These are phyloP conservation scores for Pouteria glomerata DNA, from an alignment of 148 eudicot species.

Conservation along the genomic window DNA sequence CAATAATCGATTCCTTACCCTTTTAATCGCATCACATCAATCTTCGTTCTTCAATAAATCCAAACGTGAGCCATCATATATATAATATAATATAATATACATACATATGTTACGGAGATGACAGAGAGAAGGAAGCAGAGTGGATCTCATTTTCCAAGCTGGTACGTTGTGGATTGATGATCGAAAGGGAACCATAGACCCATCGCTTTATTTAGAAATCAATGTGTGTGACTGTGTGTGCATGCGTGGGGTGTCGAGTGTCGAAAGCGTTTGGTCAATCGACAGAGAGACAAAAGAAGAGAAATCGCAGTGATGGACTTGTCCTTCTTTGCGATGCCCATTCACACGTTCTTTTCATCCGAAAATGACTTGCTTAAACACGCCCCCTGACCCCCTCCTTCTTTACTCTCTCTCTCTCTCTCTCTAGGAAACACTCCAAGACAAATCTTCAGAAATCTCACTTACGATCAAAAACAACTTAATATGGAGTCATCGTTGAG, in stretches of 20 bases:
- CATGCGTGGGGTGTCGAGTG: neutral
- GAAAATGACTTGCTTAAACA: neutral
- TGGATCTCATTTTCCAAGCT: neutral
- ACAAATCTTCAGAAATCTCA: neutral
- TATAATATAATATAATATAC: no score
- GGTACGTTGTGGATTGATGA: neutral
- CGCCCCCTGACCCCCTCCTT: no score
- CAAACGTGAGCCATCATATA: conserved; percentile 11
- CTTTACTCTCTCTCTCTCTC: conserved; percentile 13
- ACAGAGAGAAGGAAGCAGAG: conserved; percentile 6
- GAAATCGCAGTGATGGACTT: neutral
- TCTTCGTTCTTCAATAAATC: conserved; percentile 17
- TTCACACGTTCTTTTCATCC: neutral
- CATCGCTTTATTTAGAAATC: neutral
- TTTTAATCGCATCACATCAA: conserved; percentile 7
- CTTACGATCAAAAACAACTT: neutral
- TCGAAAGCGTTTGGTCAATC: conserved; percentile 9
- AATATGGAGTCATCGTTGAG: no score
- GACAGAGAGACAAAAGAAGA: conserved; percentile 13
- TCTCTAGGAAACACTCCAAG: neutral
- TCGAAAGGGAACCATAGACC: neutral
- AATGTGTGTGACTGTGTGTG: neutral
- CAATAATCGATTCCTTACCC: conserved; percentile 1
- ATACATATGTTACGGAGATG: neutral
- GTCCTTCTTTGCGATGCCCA: neutral